These are phyloP conservation scores for Mycosphaerella sp. DNA, from an alignment of 2,329 filamentous ascomycete genomes.

Conservation along the genomic window DNA sequence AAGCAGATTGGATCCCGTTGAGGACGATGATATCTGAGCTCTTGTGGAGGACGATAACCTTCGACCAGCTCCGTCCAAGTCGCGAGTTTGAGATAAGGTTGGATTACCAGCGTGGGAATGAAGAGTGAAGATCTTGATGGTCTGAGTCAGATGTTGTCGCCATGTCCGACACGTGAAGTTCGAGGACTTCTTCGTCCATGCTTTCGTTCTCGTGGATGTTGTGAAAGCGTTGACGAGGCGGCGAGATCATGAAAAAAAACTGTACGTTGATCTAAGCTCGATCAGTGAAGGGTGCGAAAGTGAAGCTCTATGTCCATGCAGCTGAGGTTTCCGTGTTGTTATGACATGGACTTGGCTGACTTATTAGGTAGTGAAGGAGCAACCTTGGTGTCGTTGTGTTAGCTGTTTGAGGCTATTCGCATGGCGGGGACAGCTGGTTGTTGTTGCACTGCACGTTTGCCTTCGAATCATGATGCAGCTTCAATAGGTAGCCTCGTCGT, in stretches of 20 bases:
- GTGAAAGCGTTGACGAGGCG: too few species aligned
- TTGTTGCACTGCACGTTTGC: conserved; percentile 5
- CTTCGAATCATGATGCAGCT: conserved; percentile 2
- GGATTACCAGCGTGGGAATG: too few species aligned
- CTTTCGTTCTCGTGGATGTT: not conserved
- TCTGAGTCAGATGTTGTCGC: not conserved
- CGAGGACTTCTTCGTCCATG: not conserved
- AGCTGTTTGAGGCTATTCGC: not conserved
- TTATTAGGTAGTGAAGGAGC: not conserved
- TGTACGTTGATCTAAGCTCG: too few species aligned
- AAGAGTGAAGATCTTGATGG: not conserved
- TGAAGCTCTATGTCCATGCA: not conserved
- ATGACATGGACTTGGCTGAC: too few species aligned
- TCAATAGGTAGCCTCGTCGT: conserved; percentile 8
- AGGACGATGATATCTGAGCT: too few species aligned
- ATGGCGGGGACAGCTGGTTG: not conserved
- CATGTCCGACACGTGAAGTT: not conserved
- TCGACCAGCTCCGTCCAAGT: too few species aligned
- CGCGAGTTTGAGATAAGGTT: too few species aligned
- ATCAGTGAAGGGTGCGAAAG: not conserved
- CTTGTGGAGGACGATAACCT: not conserved
- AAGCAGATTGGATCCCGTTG: conserved; percentile 2
- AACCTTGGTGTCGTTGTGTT: not conserved
- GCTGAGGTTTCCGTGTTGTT: not conserved
- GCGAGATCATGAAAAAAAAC: too few species aligned